Base-by-base conservation (phyloP, 1,139 yeast species). In the Pichia sp. region DNA sequence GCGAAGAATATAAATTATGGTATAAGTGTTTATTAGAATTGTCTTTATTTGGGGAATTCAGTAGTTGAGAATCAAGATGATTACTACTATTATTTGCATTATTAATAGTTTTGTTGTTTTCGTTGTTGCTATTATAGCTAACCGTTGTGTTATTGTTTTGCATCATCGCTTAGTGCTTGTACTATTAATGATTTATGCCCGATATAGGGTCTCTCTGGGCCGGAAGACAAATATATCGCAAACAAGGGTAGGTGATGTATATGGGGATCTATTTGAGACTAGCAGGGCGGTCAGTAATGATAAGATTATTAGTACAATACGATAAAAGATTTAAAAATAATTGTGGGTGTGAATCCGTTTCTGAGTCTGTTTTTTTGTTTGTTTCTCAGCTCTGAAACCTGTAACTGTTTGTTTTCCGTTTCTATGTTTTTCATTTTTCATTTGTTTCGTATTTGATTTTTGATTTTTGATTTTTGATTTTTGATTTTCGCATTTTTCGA, bases 1-100 rank as follows among this genome's bases (percentile, higher is more conserved):
- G 52, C n/a, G 54, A 52, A 14, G 54, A 52, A 9, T 53, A 53
- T 28, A 53, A 28, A 18, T 47, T 51, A 34, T 53, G 56, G 46
- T 53, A 53, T 7, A 51, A 44, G 41, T 53, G 56, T 42, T 53
- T 53, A 22, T 44, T 31, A 13, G 45, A 22, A 19, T 16, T 36
- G 25, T 19, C 19, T 36, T 36, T 18, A 10, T 10, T 10, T 9
- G 41, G 41, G 13, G 41, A 36, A 16, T 19, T 36, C n/a, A 11
- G 14, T 8, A 19, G 10, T 5, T 11, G 41, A 9, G 14, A 11
- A 10, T 36, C 41, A 10, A 19, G 16, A n/a, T 18, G 39, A 36
- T 36, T 36, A 2, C 14, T 18, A 11, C 6, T 18, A 36, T 10
- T 5, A 19, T 5, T 36, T 31, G n/a, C 16, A 31, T 14, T 31